Evolutionary conservation across 257 asterid genomes (phyloP), one percentile per base, ranked within the genome.

Genomic region (Plectranthus barbatus): DNA sequence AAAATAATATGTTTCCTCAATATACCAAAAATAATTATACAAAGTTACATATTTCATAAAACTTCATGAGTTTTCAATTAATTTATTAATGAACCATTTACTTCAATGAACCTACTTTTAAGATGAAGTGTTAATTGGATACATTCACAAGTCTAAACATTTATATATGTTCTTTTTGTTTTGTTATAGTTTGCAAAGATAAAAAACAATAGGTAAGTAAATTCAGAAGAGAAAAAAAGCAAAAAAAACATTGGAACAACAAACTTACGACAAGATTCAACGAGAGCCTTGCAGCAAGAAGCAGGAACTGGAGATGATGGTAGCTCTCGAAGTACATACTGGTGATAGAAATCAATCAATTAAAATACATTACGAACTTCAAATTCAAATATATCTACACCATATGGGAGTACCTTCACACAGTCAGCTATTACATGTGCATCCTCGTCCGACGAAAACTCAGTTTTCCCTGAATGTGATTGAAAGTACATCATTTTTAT

Each of bases 241-340:
- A 12, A 40, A 40, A 1, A 40, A 69, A 63, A 64, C 14, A 44
- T 8, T n/a, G 64, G 33, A 52, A 26, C 23, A 45, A 45, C 26
- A 67, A 56, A 78, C 97, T 87, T 79, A 93, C 97, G 81, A 63
- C 75, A 85, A 75, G 97, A 86, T 75, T 93, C 99, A 62, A 93
- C 80, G 56, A 93, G 94, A 55, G 99, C 99, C 75, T 90, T 93
- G 92, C 99, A 93, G 81, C 99, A 93, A 80, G 99, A 90, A 69
- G 97, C 99, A 42, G 99, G 99, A 76, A 93, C 95, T 48, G 99
- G 99, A 56, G 96, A 83, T 46, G 99, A 93, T 74, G 99, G 95
- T 66, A 93, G 72, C 84, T 93, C 99, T 56, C 99, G 90, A 56
- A 93, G 89, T 72, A 93, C 85, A 69, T 84, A 90, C 99, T 93